Evolutionary conservation across 1,139 yeast species (phyloP).

Genomic region (Diutina rugosa): DNA sequence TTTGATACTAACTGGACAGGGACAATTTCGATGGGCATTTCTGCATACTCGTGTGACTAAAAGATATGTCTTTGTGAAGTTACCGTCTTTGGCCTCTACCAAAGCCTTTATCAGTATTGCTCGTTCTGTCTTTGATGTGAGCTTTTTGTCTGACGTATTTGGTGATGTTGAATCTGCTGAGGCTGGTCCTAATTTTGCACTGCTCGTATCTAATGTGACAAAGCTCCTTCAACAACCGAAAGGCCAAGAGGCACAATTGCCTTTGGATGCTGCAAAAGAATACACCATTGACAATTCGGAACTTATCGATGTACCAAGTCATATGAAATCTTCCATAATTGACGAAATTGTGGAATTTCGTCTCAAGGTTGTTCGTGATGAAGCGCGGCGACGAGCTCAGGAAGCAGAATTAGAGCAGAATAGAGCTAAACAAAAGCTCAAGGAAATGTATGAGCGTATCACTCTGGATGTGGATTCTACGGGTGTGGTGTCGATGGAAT

Average conservation of each 20-base stretch:
- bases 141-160: not conserved
- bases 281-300: not conserved
- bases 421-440: not conserved
- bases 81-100: not conserved
- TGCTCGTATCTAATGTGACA: not conserved
- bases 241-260: not conserved
- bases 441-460: constrained; percentile 1
- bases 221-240: not conserved
- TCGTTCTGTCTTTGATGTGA: not conserved
- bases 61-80: not conserved
- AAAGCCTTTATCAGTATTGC: not conserved
- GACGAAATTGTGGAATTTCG: not conserved
- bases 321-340: not conserved
- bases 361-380: not conserved
- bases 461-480: not conserved
- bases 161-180: not conserved
- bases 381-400: not conserved
- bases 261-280: not conserved
- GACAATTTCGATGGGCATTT: not conserved
- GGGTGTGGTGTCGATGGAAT: not conserved
- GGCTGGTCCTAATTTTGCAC: not conserved
- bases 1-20: not conserved
- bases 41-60: not conserved
- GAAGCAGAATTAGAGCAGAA: not conserved
- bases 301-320: not conserved